Percentiles rank a stretch among this genome's conserved stretches.
phyloP scores from a whole-genome alignment of 257 asterid species.

The Solanum sparsipilum region DNA sequence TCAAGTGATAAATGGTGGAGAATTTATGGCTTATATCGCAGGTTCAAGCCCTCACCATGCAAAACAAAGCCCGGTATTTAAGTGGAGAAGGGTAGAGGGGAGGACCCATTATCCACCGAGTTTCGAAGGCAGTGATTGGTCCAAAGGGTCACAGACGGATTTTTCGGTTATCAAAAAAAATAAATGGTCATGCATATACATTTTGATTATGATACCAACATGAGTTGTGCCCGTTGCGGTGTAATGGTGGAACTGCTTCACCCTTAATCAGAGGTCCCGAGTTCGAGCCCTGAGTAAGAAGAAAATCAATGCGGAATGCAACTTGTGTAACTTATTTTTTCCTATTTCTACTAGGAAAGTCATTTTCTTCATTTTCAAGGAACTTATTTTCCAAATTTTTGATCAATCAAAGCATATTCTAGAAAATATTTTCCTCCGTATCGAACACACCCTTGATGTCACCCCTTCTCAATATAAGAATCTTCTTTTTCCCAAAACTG shows the following conservation, averaged over 20 bases:
- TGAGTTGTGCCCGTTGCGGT: neutral
- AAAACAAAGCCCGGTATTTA: fast-evolving
- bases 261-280: fast-evolving
- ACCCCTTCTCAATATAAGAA: neutral
- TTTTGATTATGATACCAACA: neutral
- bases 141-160: fast-evolving
- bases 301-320: neutral
- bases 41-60: fast-evolving
- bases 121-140: neutral
- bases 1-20: neutral
- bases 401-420: neutral
- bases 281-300: neutral
- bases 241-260: neutral
- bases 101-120: fast-evolving
- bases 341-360: neutral
- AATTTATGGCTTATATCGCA: neutral
- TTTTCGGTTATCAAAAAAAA: no score
- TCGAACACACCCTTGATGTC: neutral
- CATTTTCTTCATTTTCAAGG: neutral
- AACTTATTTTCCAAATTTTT: neutral
- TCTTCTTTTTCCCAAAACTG: neutral
- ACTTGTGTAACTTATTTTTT: neutral
- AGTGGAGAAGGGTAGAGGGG: neutral
- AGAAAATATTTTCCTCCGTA: neutral
- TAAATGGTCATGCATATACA: neutral